Conservation (phyloP, 805 yeast genomes). For the Ogataea haglerorum region DNA sequence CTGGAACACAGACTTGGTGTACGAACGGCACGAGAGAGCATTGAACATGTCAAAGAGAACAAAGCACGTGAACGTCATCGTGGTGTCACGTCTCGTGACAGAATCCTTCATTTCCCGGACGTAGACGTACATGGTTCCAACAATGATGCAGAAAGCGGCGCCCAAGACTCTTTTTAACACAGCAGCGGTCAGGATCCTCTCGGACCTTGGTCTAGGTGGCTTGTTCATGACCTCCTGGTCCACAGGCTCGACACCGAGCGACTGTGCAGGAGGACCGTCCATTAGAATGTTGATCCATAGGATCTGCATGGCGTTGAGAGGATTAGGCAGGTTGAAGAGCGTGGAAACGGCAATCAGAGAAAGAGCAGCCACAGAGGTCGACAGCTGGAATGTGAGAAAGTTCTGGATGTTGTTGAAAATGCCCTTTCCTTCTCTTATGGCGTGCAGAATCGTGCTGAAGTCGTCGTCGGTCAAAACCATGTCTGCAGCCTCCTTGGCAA, state of each 20-base stretch:
- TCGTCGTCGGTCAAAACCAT: slow-evolving; percentile 98
- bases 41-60: slow-evolving; percentile 96
- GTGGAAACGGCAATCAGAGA: slow-evolving; percentile 87
- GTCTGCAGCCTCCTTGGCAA: slow-evolving; percentile 97
- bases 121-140: slow-evolving; percentile 87
- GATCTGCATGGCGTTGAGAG: slow-evolving; percentile 97
- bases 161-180: slow-evolving; percentile 71
- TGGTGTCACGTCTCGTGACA: slow-evolving; percentile 92
- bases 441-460: slow-evolving; percentile 87
- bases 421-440: slow-evolving; percentile 97
- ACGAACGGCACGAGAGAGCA: slow-evolving; percentile 90
- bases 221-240: slow-evolving; percentile 92
- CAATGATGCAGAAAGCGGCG: slow-evolving; percentile 71
- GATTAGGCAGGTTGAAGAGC: slow-evolving; percentile 83
- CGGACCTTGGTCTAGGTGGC: slow-evolving; percentile 91
- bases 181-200: slow-evolving; percentile 69
- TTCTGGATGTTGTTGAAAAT: slow-evolving; percentile 94
- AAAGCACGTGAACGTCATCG: slow-evolving; percentile 98
- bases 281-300: slow-evolving; percentile 94
- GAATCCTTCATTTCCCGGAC: slow-evolving; percentile 82
- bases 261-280: slow-evolving; percentile 99
- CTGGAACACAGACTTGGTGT: slow-evolving; percentile 77
- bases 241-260: slow-evolving; percentile 95
- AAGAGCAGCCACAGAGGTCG: slow-evolving; percentile 93
- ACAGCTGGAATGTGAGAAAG: slow-evolving; percentile 90